Percentiles rank a stretch among this genome's conserved stretches.
These are phyloP conservation scores for Uncinocarpus reesii DNA, from an alignment of 2,329 filamentous ascomycete genomes.

Conservation along the genomic window DNA sequence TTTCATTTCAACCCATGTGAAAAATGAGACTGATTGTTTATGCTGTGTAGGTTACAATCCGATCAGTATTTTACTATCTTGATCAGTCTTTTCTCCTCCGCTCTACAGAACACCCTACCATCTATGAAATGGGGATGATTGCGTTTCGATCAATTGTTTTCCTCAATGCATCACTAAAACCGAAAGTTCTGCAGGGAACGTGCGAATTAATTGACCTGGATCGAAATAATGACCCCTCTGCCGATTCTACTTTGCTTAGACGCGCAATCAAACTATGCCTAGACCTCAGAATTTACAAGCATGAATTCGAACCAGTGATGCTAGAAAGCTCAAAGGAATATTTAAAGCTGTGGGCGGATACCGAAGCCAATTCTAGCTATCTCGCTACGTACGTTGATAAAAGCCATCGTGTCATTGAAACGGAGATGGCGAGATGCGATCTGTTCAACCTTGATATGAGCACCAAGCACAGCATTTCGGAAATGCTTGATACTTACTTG, in stretches of 20 bases:
- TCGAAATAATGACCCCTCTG: conserved; percentile 46
- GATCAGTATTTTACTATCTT: conserved; percentile 86
- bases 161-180: conserved; percentile 42
- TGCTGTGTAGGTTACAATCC: conserved; percentile 53
- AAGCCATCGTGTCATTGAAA: conserved; percentile 57
- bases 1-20: neutral
- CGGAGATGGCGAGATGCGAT: conserved; percentile 67
- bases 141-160: conserved; percentile 61
- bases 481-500: conserved; percentile 60
- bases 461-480: conserved; percentile 67
- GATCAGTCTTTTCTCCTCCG: conserved; percentile 80
- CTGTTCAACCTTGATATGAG: conserved; percentile 70
- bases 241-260: conserved; percentile 57
- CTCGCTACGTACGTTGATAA: conserved; percentile 67
- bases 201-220: conserved; percentile 68
- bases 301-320: conserved; percentile 67
- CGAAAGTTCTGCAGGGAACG: conserved; percentile 55
- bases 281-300: conserved; percentile 70
- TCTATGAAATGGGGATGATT: conserved; percentile 69
- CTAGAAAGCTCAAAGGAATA: conserved; percentile 57
- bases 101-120: conserved; percentile 55
- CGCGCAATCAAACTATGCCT: conserved; percentile 74
- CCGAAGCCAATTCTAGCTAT: conserved; percentile 49
- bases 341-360: conserved; percentile 58
- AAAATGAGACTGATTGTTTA: neutral